These are phyloP conservation scores for Prunus armeniaca DNA, from an alignment of 306 rosid species.

Conservation along the genomic window DNA sequence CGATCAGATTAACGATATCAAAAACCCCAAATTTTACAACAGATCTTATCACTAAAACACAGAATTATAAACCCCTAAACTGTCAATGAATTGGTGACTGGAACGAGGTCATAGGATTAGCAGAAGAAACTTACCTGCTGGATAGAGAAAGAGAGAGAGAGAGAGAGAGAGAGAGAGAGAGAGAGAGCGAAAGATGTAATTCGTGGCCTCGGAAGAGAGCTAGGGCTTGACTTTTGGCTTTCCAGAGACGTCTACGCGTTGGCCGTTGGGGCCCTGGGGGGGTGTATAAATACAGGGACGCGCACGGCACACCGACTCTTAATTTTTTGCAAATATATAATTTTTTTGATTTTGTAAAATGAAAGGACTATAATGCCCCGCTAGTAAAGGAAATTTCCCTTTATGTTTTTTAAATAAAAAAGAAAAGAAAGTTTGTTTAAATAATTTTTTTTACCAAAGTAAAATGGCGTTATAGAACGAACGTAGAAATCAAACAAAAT, in stretches of 20 bases:
- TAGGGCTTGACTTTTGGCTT: constrained; percentile 5
- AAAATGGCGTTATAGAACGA: not conserved
- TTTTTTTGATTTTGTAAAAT: too few species aligned
- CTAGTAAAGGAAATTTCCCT: not conserved
- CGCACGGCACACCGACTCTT: not conserved
- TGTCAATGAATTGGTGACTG: not conserved
- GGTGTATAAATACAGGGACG: not conserved
- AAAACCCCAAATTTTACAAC: not conserved
- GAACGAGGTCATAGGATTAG: not conserved
- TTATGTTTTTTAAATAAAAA: not conserved
- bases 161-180: not conserved
- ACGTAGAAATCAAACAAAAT: not conserved
- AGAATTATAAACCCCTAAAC: not conserved
- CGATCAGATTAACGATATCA: not conserved
- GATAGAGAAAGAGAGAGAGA: not conserved
- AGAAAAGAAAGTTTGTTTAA: not conserved
- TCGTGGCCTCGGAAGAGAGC: not conserved
- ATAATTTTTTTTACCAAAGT: not conserved
- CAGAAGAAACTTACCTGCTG: not conserved
- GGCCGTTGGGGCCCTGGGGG: not conserved
- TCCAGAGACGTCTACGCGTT: not conserved
- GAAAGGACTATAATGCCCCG: not conserved
- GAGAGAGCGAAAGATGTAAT: not conserved
- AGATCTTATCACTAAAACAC: not conserved
- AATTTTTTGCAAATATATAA: too few species aligned